Percentiles rank a stretch among this genome's conserved stretches.
These are phyloP conservation scores for Populus ilicifolia DNA, from an alignment of 345 rosid species.

Conservation along the genomic window DNA sequence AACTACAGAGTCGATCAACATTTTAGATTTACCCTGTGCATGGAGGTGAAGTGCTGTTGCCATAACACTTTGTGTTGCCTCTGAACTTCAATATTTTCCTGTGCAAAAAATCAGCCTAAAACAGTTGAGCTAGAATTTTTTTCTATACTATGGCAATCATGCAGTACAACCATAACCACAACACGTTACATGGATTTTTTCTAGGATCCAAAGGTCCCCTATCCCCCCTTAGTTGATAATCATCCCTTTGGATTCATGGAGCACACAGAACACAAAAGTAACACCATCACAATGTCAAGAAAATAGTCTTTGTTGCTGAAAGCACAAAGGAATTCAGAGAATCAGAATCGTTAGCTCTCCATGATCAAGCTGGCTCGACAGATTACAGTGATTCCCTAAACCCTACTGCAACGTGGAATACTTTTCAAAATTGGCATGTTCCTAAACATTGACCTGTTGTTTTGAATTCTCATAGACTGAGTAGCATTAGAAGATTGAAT, in stretches of 20 bases:
- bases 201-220: neutral
- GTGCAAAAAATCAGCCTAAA: conserved; percentile 10
- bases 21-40: conserved; percentile 64
- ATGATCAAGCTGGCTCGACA: neutral
- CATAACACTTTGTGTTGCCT: conserved; percentile 72
- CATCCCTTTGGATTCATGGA: neutral
- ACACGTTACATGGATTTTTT: neutral
- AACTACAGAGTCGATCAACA: neutral
- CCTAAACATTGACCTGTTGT: neutral
- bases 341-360: neutral
- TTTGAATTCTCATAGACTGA: neutral
- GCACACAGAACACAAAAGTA: neutral
- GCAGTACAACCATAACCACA: neutral
- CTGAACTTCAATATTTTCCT: conserved; percentile 75
- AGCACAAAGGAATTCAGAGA: neutral
- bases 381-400: neutral
- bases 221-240: neutral
- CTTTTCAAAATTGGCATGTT: neutral
- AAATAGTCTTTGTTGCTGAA: neutral
- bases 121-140: neutral
- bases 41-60: conserved; percentile 74
- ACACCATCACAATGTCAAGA: neutral
- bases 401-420: neutral
- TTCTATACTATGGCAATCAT: neutral
- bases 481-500: neutral